These are phyloP conservation scores for Diaporthe australafricana DNA, from an alignment of 2,329 filamentous ascomycete species.

Conservation along the genomic window DNA sequence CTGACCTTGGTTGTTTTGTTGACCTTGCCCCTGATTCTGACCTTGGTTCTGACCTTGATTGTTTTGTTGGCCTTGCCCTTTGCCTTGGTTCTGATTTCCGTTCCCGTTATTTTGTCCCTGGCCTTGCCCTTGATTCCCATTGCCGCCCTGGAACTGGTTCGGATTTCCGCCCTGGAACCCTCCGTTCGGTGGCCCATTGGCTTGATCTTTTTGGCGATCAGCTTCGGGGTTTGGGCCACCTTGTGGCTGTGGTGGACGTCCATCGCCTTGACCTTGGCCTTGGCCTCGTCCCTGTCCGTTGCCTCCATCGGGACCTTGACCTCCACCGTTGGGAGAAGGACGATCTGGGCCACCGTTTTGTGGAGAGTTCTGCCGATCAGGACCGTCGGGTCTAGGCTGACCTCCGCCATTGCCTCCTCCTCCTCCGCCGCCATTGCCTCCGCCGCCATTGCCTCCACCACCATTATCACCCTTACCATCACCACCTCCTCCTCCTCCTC, in stretches of 20 bases:
- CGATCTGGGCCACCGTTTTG: neutral
- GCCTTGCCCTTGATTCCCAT: neutral
- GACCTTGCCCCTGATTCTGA: neutral
- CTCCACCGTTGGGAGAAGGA: neutral
- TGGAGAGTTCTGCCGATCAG: constrained; percentile 2
- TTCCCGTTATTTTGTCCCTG: neutral
- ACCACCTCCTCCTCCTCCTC: neutral
- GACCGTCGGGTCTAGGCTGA: constrained; percentile 1
- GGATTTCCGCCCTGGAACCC: neutral
- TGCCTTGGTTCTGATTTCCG: neutral
- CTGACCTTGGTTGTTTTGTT: too few relatives aligned
- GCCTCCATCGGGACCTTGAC: neutral
- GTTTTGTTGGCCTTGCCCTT: neutral
- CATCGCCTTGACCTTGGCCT: neutral
- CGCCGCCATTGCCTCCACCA: neutral
- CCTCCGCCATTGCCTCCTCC: neutral
- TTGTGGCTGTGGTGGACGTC: neutral
- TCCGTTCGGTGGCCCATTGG: constrained; percentile 1
- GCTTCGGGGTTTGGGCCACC: constrained; percentile 4
- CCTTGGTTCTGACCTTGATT: neutral
- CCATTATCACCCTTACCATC: neutral
- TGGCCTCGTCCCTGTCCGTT: neutral
- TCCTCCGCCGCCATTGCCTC: neutral
- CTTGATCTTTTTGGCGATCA: constrained; percentile 1
- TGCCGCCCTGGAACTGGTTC: neutral